phyloP scores from a whole-genome alignment of 106 monocot species.

The Iris macrosiphon region DNA sequence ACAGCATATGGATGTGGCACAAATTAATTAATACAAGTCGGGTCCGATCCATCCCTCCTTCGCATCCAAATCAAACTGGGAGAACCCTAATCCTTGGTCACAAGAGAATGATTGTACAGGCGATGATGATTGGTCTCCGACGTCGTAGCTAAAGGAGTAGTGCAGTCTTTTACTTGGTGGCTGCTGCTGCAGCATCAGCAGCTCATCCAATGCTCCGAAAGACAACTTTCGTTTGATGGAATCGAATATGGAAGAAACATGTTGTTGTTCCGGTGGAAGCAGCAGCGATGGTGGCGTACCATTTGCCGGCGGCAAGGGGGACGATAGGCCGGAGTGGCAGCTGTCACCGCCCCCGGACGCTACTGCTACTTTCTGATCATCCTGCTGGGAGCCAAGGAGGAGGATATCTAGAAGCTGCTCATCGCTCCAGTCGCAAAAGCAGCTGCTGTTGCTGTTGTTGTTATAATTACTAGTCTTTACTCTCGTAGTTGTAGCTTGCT shows the following conservation, averaged over 20 bases:
- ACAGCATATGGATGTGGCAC: too few species aligned
- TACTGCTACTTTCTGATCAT: background rate
- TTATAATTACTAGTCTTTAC: too few species aligned
- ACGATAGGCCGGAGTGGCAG: background rate
- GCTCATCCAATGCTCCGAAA: constrained; percentile 23
- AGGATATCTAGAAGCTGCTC: constrained; percentile 3
- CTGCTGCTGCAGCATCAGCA: constrained; percentile 7
- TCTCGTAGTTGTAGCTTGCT: background rate
- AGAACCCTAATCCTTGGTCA: background rate
- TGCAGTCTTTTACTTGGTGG: background rate
- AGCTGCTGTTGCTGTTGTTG: background rate
- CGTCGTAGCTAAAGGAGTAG: background rate
- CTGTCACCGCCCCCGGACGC: background rate
- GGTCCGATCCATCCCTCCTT: too few species aligned
- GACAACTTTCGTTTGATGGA: constrained; percentile 29
- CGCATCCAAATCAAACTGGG: too few species aligned
- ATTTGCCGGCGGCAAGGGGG: background rate
- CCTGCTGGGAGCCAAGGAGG: background rate
- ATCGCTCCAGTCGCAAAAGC: constrained; percentile 2
- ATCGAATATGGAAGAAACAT: constrained; percentile 10
- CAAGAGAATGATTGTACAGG: constrained; percentile 1
- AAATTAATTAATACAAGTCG: too few species aligned
- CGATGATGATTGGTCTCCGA: background rate
- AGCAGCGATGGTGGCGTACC: background rate
- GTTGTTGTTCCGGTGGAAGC: too few species aligned